A percentile compares a stretch with the other conserved stretches of the same genome.
Evolutionary conservation across 352 stramenopile genomes (phyloP).

Genomic region (Phytophthora sansomeana): DNA sequence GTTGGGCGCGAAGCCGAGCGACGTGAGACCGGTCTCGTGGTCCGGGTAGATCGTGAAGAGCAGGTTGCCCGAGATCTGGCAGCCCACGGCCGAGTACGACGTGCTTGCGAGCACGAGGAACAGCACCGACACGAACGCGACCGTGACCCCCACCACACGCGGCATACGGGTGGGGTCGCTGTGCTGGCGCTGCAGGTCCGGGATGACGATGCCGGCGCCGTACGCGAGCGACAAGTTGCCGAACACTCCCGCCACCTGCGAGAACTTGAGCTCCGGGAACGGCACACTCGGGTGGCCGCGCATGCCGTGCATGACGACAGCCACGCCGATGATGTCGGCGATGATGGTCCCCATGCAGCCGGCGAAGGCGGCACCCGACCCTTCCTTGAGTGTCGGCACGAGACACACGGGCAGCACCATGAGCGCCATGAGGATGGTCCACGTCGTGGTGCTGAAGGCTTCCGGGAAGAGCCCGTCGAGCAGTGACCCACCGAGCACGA

Average conservation of each 20-base stretch:
- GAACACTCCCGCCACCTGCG: slow-evolving; percentile 33
- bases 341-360: slow-evolving; percentile 61
- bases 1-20: slow-evolving; percentile 52
- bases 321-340: no score
- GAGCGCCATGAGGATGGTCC: slow-evolving; percentile 1
- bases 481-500: slow-evolving; percentile 67
- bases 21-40: slow-evolving; percentile 33
- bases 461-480: slow-evolving; percentile 59
- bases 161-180: slow-evolving; percentile 46
- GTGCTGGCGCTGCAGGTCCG: slow-evolving; percentile 59
- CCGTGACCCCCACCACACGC: slow-evolving; percentile 58
- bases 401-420: no score
- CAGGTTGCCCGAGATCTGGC: slow-evolving; percentile 75
- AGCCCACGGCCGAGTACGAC: slow-evolving; percentile 63
- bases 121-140: slow-evolving; percentile 57
- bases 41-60: slow-evolving; percentile 71
- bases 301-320: no score
- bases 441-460: slow-evolving; percentile 54
- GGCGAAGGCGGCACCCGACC: slow-evolving; percentile 57
- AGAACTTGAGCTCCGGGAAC: no score
- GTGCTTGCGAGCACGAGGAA: slow-evolving; percentile 57
- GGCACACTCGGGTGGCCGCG: no score
- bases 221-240: slow-evolving; percentile 76
- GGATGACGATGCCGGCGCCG: slow-evolving; percentile 68
- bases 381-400: slow-evolving; percentile 54